Conservation (phyloP, 1,139 yeast species). For the Hyphopichia wangnamkhiaoensis region DNA sequence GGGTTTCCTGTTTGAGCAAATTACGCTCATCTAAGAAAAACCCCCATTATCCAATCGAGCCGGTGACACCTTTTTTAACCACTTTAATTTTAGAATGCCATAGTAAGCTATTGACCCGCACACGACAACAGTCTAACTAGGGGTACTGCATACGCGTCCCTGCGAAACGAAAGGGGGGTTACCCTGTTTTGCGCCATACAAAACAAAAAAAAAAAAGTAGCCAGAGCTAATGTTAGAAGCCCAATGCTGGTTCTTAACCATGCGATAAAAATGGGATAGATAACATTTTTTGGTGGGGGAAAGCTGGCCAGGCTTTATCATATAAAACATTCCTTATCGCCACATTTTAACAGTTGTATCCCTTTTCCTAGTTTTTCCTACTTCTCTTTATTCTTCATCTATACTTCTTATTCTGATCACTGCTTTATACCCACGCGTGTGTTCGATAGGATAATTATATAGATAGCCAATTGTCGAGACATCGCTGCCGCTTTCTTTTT, state of each 20-base stretch:
- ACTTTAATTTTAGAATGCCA: background rate
- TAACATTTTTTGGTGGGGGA: background rate
- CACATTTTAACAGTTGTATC: background rate
- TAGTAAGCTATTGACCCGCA: background rate
- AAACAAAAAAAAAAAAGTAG: background rate
- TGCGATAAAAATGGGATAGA: too few relatives aligned
- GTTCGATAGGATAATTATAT: too few relatives aligned
- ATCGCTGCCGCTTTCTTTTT: too few relatives aligned
- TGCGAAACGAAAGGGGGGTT: background rate
- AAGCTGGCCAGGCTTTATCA: background rate
- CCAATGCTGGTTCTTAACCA: too few relatives aligned
- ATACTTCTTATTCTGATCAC: conserved; percentile 1
- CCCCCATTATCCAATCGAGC: too few relatives aligned
- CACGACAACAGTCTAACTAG: background rate
- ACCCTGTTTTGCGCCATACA: background rate
- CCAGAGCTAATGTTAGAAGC: too few relatives aligned
- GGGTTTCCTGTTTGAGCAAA: too few relatives aligned
- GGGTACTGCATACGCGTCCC: too few relatives aligned
- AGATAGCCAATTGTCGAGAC: background rate
- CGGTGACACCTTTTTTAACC: too few relatives aligned
- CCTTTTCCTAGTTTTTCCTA: background rate
- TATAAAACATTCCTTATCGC: conserved; percentile 1
- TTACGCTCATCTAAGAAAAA: too few relatives aligned
- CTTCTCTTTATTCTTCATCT: background rate
- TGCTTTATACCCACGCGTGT: too few relatives aligned